Conservation (phyloP, 495 filamentous ascomycete species). For the Xylaria castorea region DNA sequence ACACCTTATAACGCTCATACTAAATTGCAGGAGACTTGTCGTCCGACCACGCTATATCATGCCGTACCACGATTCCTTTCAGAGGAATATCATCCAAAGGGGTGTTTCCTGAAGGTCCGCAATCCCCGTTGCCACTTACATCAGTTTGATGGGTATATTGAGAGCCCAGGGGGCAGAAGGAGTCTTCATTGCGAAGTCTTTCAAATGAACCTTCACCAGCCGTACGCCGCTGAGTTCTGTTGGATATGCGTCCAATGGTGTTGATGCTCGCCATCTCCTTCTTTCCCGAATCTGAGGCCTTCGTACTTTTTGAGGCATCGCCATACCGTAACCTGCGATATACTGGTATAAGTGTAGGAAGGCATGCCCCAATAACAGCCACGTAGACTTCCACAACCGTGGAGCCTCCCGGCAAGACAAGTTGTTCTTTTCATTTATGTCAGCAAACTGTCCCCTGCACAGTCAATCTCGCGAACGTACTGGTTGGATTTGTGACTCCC, state of each 20-base stretch:
- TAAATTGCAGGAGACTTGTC: background rate
- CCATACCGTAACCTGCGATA: constrained; percentile 27
- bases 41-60: background rate
- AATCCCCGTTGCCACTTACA: background rate
- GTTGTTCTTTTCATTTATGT: constrained; percentile 14
- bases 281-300: background rate
- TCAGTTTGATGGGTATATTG: background rate
- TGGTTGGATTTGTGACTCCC: background rate
- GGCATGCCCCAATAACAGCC: constrained; percentile 26
- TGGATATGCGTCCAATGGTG: background rate
- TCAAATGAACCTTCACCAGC: background rate
- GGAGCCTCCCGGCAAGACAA: background rate
- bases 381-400: constrained; percentile 25
- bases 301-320: background rate
- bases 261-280: background rate
- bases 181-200: background rate
- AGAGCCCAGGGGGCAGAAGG: background rate
- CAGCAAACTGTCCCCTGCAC: background rate
- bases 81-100: background rate
- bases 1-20: background rate
- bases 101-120: background rate
- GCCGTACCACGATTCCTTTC: background rate
- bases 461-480: background rate
- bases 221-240: background rate
- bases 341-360: constrained; percentile 23